Evolutionary conservation across 2,329 filamentous ascomycete genomes (phyloP), one percentile per base, ranked within the genome.

Genomic region (Didymellaceae sp.): DNA sequence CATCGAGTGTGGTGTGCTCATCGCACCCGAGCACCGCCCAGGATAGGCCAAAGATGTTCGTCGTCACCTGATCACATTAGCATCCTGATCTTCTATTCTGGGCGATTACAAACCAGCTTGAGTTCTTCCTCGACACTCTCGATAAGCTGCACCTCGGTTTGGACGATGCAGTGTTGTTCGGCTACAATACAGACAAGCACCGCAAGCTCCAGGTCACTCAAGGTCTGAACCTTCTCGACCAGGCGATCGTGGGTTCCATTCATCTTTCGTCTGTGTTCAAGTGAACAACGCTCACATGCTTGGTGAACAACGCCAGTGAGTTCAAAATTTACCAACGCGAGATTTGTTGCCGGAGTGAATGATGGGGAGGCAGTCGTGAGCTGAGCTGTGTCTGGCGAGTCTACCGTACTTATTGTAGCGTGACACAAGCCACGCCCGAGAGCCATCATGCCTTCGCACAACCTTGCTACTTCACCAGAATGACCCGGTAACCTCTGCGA

Each of bases 141-240:
- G 48, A 93, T 75, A 43, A 78, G 76, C 26, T 82, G 76, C 4
- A 77, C 71, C 2, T 86, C 82, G 13, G 90, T 89, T 73, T 91
- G 88, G 66, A 97, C 85, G 62, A 97, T 86, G 75, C 91, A 96
- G 73, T 97, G 92, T 72, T 96, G 89, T 59, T 87, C 83, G 52
- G 87, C 86, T 55, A 91, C 81, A 42, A 97, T 82, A 68, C 88
- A 92, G 41, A 97, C 83, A 31, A 97, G 81, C 11, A 89, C 77
- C 18, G 93, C 94, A 52, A 97, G 84, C 75, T 97, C 92, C 31
- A 97, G 81, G 76, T 97, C 92, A 66, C 87, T 89, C 57, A 97
- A 80, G 61, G 85, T 82, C 67, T 92, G 88, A 62, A 95, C 83
- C 72, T 87, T 88, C 57, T 83, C 79, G 54, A 87, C 59, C 30